Evolutionary conservation across 768 basidiomycete species (phyloP).

Genomic region (Saitozyma podzolica): DNA sequence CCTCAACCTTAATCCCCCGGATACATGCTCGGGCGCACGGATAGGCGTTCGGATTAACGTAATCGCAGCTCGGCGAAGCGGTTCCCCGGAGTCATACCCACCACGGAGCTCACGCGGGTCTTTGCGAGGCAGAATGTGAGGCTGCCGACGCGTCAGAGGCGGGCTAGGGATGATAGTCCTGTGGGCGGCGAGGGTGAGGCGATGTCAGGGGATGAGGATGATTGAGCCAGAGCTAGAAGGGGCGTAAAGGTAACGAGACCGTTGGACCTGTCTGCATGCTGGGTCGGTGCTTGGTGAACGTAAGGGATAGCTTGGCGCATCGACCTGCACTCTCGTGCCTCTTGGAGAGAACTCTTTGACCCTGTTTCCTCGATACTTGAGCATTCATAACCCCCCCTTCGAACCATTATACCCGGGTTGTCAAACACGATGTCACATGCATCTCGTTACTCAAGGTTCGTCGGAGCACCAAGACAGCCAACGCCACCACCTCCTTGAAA

Average conservation of each 20-base stretch:
- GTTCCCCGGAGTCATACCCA: conserved; percentile 76
- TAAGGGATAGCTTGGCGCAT: background rate
- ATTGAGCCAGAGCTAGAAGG: background rate
- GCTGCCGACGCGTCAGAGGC: conserved; percentile 33
- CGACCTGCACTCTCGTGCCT: too few species aligned
- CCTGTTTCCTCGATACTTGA: too few species aligned
- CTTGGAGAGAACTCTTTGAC: too few species aligned
- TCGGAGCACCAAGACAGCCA: too few species aligned
- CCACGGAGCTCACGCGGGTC: conserved; percentile 36
- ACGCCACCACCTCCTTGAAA: too few species aligned
- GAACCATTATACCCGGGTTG: too few species aligned
- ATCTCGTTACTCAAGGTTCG: too few species aligned
- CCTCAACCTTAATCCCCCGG: too few species aligned
- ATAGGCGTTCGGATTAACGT: too few species aligned
- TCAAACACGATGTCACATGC: too few species aligned
- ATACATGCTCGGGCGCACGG: too few species aligned
- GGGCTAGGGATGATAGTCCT: conserved; percentile 1
- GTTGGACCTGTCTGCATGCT: background rate
- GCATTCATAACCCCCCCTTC: too few species aligned
- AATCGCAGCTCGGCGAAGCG: conserved; percentile 71
- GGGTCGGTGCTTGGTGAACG: background rate
- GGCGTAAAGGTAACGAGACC: background rate
- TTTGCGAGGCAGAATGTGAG: conserved; percentile 41
- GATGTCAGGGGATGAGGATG: conserved; percentile 13
- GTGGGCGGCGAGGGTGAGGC: conserved; percentile 7